A percentile compares a stretch with the other conserved stretches of the same genome.
phyloP scores from a whole-genome alignment of 2,329 filamentous ascomycete species.

The Colletotrichum chrysophilum region DNA sequence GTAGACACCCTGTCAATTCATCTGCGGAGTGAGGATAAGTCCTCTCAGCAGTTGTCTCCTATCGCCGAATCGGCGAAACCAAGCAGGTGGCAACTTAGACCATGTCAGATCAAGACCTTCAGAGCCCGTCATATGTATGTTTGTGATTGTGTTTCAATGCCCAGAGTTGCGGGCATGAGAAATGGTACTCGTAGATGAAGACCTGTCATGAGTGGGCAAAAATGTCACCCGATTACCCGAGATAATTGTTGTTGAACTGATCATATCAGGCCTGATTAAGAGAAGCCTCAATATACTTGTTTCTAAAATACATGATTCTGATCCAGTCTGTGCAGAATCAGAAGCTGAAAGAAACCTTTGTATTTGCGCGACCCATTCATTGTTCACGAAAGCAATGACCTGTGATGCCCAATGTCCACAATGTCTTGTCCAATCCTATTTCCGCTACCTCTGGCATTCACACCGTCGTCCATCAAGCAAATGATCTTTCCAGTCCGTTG shows the following conservation, averaged over 20 bases:
- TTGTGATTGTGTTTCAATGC: neutral
- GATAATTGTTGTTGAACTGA: neutral
- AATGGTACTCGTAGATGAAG: neutral
- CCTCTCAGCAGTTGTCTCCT: neutral
- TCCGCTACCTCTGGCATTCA: neutral
- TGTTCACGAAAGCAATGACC: neutral
- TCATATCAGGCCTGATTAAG: neutral
- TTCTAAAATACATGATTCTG: neutral
- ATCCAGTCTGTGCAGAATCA: neutral
- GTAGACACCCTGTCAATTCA: neutral
- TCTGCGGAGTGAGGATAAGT: neutral
- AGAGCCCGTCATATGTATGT: too few species aligned
- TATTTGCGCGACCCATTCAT: neutral
- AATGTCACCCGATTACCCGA: neutral
- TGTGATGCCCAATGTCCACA: neutral
- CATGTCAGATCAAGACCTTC: neutral
- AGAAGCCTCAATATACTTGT: neutral
- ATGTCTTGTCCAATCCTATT: neutral
- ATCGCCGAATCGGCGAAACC: neutral
- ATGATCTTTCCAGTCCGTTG: neutral
- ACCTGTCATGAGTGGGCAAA: neutral
- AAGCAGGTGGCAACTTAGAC: neutral
- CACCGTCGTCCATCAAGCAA: neutral
- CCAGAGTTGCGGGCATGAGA: neutral
- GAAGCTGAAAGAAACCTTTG: neutral